Percentiles rank a stretch among this genome's conserved stretches.
phyloP scores from a whole-genome alignment of 352 stramenopile species.

The Globisporangium yorkense region DNA sequence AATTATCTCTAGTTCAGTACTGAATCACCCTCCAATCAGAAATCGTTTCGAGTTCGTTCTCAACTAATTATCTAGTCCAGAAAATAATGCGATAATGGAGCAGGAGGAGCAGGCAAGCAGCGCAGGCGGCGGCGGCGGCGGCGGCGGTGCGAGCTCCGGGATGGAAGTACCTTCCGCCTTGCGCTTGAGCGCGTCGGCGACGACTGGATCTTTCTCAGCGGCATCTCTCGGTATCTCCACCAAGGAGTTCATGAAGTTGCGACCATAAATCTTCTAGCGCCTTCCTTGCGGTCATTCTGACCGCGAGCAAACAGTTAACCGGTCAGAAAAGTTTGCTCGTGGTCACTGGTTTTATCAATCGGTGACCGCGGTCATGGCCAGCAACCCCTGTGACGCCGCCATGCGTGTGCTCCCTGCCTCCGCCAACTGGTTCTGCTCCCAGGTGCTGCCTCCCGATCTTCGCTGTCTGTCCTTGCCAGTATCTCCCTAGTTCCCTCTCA shows the following conservation, averaged over 20 bases:
- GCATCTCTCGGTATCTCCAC: no score
- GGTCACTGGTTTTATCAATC: no score
- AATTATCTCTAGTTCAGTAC: background rate
- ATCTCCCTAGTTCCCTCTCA: background rate
- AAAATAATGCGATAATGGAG: background rate
- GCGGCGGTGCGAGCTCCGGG: no score
- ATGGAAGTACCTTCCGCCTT: no score
- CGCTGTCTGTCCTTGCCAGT: background rate
- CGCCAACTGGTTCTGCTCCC: slow-evolving; percentile 75
- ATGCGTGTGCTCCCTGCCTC: slow-evolving; percentile 49
- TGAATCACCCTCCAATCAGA: background rate
- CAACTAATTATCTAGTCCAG: background rate
- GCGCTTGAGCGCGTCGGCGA: no score
- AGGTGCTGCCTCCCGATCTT: slow-evolving; percentile 23
- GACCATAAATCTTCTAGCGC: no score
- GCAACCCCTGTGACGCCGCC: slow-evolving; percentile 23
- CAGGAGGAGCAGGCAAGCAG: background rate
- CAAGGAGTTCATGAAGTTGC: no score
- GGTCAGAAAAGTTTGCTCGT: no score
- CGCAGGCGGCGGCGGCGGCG: no score
- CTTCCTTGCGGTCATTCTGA: no score
- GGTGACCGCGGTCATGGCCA: slow-evolving; percentile 6
- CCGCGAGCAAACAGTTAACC: no score
- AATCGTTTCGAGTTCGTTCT: background rate
- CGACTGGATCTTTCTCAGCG: no score